A percentile compares a stretch with the other conserved stretches of the same genome.
Conservation (phyloP, 2,329 filamentous ascomycete genomes). For the Exophiala bonariae region DNA sequence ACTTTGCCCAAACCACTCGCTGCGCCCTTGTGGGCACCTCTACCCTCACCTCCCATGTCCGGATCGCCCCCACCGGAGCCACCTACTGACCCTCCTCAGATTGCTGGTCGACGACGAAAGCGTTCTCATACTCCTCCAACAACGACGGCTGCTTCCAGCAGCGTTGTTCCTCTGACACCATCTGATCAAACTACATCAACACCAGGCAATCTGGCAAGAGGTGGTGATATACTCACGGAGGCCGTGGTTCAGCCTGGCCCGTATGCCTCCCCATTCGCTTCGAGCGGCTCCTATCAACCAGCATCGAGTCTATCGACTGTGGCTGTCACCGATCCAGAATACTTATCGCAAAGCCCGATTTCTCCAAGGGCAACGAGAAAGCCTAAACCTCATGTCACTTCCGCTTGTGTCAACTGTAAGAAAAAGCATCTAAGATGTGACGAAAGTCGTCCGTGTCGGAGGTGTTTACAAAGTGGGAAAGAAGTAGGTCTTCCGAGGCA, state of each 20-base stretch:
- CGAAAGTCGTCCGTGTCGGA: conserved; percentile 44
- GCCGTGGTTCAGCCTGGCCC: conserved; percentile 10
- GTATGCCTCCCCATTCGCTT: conserved; percentile 19
- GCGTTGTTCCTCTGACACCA: conserved; percentile 18
- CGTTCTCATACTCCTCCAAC: conserved; percentile 33
- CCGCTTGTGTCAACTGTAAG: conserved; percentile 50
- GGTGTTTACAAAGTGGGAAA: conserved; percentile 48
- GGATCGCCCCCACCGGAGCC: conserved; percentile 39
- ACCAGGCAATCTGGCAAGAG: conserved; percentile 16
- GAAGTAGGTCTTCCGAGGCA: conserved; percentile 37
- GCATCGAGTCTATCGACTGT: conserved; percentile 10
- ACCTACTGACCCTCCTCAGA: conserved; percentile 38
- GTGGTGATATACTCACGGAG: conserved; percentile 16
- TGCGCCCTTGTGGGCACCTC: conserved; percentile 39
- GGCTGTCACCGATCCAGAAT: conserved; percentile 19
- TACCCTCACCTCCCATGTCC: conserved; percentile 45
- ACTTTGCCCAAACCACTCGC: conserved; percentile 28
- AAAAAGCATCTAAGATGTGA: conserved; percentile 50
- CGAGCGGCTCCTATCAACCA: conserved; percentile 15
- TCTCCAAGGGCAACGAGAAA: conserved; percentile 43
- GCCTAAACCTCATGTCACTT: conserved; percentile 49
- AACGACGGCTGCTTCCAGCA: conserved; percentile 16
- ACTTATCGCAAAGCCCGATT: conserved; percentile 23
- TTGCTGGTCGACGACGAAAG: conserved; percentile 33
- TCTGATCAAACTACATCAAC: conserved; percentile 21